Base-by-base conservation (phyloP, 2,329 filamentous ascomycete species). In the Botrytis byssoidea region DNA sequence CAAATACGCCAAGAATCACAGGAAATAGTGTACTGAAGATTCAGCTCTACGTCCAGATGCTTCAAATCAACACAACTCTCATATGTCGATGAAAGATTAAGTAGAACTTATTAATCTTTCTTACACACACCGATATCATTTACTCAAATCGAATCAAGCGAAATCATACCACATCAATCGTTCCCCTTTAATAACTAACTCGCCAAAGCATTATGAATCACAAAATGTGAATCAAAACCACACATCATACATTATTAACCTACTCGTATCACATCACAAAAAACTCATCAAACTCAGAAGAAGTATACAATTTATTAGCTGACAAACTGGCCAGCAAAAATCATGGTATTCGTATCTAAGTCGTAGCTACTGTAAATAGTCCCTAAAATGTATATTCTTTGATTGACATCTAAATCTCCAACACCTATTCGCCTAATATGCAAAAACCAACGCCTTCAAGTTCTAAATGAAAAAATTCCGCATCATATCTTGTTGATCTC, bases 291-390 rank as follows among this genome's bases (percentile, higher is more conserved):
- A 40, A 40, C 35, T n/a, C 22, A 40, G n/a, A 61, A n/a, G 14
- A 42, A n/a, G 37, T 40, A 40, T n/a, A n/a, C 1, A 35, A 46
- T 32, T 14, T 48, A 66, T 48, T 29, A 48, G 29, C 44, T 48
- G 42, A 48, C 20, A 66, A n/a, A 48, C 63, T 48, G 64, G 29
- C 64, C 44, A 66, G 44, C 44, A 66, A 66, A 64, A 66, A 29
- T 48, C 64, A 66, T 66, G 12, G 48, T 48, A 66, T 66, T 66
- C 64, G 64, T 48, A 37, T 66, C 42, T 66, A 48, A 3, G 22
- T 35, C 20, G 29, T 48, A 48, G 10, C 60, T 63, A 42, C 14
- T 16, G 14, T 48, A n/a, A 10, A 9, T 48, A 48, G 29, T 32
- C 42, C 44, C 29, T 65, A 46, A 29, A 32, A 29, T 64, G 22